Base-by-base conservation (phyloP, 257 asterid genomes). In the Capsicum pubescens region DNA sequence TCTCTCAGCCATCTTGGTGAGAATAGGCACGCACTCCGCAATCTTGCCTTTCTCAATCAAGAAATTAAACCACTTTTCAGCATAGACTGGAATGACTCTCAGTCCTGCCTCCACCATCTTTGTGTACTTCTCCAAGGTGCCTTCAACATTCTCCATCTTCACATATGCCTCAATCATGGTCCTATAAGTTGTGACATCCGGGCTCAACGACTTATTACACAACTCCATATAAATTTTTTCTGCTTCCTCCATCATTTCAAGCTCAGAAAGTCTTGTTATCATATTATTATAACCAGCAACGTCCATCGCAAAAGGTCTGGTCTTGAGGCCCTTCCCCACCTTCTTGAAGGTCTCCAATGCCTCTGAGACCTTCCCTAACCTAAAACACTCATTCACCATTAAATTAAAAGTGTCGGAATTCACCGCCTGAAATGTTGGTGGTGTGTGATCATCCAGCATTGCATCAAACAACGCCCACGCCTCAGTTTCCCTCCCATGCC, bases 381-480 rank as follows among this genome's bases (percentile, higher is more conserved):
- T 90, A 57, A 95, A 92, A 86, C 93, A 93, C 86, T 91, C 93
- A 69, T 94, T 92, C 79, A 93, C 95, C 93, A 95, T 93, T 85
- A 93, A 84, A 19, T 87, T 93, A 81, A 92, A 80, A n/a, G 99
- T 92, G 83, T 94, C 98, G 0, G 99, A 91, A 91, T 94, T 95
- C 81, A 95, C 97, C 2, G 99, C 97, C 82, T 89, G 93, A 88
- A 95, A 92, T 0, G 95, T 88, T 7, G 99, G 99, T 0, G 98
- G 97, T 0, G 98, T 95, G 91, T 95, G 99, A 88, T 92, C 94
- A 56, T 95, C 95, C 90, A 95, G 84, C 99, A 94, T 95, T 76
- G 84, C 89, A 54, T 92, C 88, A 83, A 94, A 95, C 89, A 95
- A 89, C 13, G 86, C 90, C 98, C 95, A 90, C 4, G 98, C 96